Conservation (phyloP, 1,139 yeast species). For the Sugiyamaella neomexicana region DNA sequence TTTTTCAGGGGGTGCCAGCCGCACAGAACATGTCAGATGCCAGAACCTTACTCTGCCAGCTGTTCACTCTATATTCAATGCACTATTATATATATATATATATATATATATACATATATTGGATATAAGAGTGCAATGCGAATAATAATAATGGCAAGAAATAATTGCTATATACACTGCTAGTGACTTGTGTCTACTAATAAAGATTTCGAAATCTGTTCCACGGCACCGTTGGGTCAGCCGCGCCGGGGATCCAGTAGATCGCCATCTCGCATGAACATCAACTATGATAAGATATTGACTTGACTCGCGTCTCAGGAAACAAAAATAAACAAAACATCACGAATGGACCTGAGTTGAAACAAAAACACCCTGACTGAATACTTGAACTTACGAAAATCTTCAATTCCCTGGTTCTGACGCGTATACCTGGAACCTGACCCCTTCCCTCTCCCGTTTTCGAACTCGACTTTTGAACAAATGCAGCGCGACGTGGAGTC, state of each 20-base stretch:
- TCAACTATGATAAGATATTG: constrained; percentile 4
- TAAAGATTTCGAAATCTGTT: too few species aligned
- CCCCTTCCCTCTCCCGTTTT: too few species aligned
- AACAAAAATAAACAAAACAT: constrained; percentile 7
- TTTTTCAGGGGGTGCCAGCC: constrained; percentile 9
- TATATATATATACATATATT: too few species aligned
- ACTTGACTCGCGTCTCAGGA: constrained; percentile 9
- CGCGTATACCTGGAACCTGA: not conserved
- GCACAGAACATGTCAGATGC: not conserved
- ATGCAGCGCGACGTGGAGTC: constrained; percentile 12
- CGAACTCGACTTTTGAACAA: not conserved
- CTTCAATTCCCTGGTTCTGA: not conserved
- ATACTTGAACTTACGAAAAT: not conserved
- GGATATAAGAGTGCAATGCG: too few species aligned
- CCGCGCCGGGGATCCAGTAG: constrained; percentile 6
- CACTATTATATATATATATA: too few species aligned
- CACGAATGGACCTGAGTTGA: not conserved
- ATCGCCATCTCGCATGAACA: not conserved
- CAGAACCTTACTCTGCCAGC: too few species aligned
- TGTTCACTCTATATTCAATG: not conserved
- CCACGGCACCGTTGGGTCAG: constrained; percentile 1
- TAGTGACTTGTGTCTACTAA: too few species aligned
- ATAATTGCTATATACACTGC: too few species aligned
- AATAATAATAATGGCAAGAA: too few species aligned
- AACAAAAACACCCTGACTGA: too few species aligned